These are phyloP conservation scores for Orbilia javanica DNA, from an alignment of 2,329 filamentous ascomycete genomes.

Conservation along the genomic window DNA sequence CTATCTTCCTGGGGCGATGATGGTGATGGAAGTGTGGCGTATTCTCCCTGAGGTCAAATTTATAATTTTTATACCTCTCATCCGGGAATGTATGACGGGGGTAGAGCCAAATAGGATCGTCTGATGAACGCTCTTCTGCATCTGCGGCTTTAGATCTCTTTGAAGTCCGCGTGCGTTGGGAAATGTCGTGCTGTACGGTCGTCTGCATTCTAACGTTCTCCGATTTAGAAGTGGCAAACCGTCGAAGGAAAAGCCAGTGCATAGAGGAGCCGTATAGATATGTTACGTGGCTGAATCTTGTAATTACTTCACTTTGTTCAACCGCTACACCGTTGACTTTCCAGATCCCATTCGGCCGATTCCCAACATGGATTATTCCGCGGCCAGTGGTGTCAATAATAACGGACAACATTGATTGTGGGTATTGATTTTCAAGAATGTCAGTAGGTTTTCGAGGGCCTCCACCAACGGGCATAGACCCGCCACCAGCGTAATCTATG, in stretches of 20 bases:
- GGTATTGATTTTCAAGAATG: slow-evolving; percentile 26
- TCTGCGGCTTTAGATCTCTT: background rate
- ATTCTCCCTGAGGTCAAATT: slow-evolving; percentile 28
- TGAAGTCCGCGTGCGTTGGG: background rate
- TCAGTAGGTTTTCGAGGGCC: slow-evolving; percentile 3
- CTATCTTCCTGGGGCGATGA: slow-evolving; percentile 7
- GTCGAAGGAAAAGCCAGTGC: slow-evolving; percentile 47
- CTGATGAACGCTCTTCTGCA: background rate
- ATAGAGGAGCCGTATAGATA: slow-evolving; percentile 29
- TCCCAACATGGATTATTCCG: slow-evolving; percentile 45
- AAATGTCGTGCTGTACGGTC: slow-evolving; percentile 22
- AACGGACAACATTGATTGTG: slow-evolving; percentile 45
- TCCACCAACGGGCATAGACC: background rate
- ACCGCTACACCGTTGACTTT: slow-evolving; percentile 43
- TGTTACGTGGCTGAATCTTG: slow-evolving; percentile 45
- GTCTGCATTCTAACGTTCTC: slow-evolving; percentile 3
- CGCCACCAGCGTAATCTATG: slow-evolving; percentile 6
- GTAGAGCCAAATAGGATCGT: slow-evolving; percentile 2
- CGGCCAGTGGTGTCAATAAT: slow-evolving; percentile 18
- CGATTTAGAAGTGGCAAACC: slow-evolving; percentile 23
- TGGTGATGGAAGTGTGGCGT: slow-evolving; percentile 56
- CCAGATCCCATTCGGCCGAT: slow-evolving; percentile 46
- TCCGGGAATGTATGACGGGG: slow-evolving; percentile 11
- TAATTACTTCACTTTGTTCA: slow-evolving; percentile 39
- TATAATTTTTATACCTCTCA: background rate